Evolutionary conservation across 495 filamentous ascomycete species (phyloP).

Genomic region (Jackrogersella minutella): DNA sequence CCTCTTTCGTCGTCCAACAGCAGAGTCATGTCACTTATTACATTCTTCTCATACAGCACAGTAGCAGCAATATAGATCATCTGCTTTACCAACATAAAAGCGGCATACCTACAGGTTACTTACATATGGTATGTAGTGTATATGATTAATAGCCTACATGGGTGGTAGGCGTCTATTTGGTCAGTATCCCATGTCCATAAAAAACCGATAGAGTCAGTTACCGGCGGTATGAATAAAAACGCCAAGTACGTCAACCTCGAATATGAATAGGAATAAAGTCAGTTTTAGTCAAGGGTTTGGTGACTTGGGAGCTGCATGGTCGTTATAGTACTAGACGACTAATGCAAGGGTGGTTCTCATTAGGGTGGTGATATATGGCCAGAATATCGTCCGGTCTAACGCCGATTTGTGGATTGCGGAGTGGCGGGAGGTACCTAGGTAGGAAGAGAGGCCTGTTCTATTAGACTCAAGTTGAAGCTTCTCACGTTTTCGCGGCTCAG

Average conservation of each 20-base stretch:
- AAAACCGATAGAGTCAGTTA: not conserved
- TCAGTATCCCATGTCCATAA: not conserved
- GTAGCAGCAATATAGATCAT: not conserved
- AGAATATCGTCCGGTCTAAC: constrained; percentile 38
- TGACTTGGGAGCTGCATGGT: constrained; percentile 37
- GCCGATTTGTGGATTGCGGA: constrained; percentile 39
- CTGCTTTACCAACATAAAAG: not conserved
- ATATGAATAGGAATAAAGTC: constrained; percentile 26
- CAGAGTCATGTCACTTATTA: constrained; percentile 11
- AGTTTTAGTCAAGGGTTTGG: constrained; percentile 26
- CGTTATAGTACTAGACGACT: constrained; percentile 24
- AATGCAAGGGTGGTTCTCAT: constrained; percentile 28
- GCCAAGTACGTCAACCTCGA: constrained; percentile 32
- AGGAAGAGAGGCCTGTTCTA: too few species aligned
- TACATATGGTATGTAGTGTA: constrained; percentile 6
- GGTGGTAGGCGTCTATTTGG: not conserved
- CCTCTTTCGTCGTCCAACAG: constrained; percentile 26
- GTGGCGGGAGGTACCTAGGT: too few species aligned
- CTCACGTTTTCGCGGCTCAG: constrained; percentile 26
- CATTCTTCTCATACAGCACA: not conserved
- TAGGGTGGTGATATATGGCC: constrained; percentile 23
- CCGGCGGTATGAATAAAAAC: constrained; percentile 9
- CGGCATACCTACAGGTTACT: not conserved
- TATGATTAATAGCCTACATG: not conserved
- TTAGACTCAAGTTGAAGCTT: constrained; percentile 22